Evolutionary conservation across 2,329 filamentous ascomycete species (phyloP), one percentile per base, ranked within the genome.

Genomic region (Arthrobotrys pseudoclavata): DNA sequence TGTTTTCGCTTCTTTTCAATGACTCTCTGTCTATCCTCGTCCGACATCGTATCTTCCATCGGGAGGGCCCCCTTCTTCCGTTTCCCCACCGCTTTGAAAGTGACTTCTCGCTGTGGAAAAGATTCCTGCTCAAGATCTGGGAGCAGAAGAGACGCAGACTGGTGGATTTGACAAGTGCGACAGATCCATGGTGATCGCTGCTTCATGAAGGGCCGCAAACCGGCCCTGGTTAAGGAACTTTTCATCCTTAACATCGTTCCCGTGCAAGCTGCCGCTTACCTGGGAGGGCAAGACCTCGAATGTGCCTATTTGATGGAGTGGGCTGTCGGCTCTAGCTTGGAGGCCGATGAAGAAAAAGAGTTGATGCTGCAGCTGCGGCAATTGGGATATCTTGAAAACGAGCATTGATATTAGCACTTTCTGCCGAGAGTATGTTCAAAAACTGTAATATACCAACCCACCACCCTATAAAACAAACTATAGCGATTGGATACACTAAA

Each of bases 161-260:
- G 40, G 37, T 76, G 66, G 29, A 70, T 63, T 53, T 61, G 67
- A 22, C 74, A 77, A 12, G 61, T 57, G 18, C 53, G 60, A 29
- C 74, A 77, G 26, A 77, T 52, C 74, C 74, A 77, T 62, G 61
- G 67, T 18, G 68, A 29, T 31, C 52, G 37, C 3, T 53, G 61
- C 12, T n/a, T 55, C 13, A 50, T 15, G 61, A 55, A n/a, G 20
- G 34, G n/a, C 20, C 57, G 67, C 9, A 68, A 24, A 52, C 53
- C 40, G 24, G 62, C 61, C 47, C 62, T 34, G 13, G 42, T 10
- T 15, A 77, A 55, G 53, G 74, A 55, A 10, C 37, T 18, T 15
- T 40, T 71, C 50, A 62, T 53, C 47, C 67, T 67, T 40, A 77
- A 68, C 74, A 77, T 77, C 20, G 22, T 47, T 45, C 22, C 42